A percentile compares a stretch with the other conserved stretches of the same genome.
phyloP scores from a whole-genome alignment of 1,139 yeast genomes.

The Suhomyces chickasaworum region DNA sequence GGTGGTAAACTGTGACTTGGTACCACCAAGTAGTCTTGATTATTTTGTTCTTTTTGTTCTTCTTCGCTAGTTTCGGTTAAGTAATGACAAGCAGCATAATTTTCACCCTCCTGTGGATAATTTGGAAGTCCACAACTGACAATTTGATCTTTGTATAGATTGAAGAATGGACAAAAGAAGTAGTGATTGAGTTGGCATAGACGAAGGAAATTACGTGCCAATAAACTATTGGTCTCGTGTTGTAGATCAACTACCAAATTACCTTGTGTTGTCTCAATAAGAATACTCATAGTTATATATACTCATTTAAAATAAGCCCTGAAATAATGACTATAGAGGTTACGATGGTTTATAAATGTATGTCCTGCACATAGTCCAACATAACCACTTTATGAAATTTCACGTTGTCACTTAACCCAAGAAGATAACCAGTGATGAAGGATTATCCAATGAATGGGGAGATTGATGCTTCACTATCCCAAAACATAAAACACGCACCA shows the following conservation, averaged over 20 bases:
- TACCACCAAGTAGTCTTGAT: conserved; percentile 11
- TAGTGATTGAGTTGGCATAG: conserved; percentile 56
- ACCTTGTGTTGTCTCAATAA: conserved; percentile 59
- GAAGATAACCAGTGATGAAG: too few species aligned
- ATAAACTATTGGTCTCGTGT: conserved; percentile 35
- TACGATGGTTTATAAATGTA: not conserved
- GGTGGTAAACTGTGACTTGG: not conserved
- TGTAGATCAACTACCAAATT: conserved; percentile 55
- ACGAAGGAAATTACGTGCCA: conserved; percentile 53
- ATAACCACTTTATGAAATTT: not conserved
- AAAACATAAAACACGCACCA: conserved; percentile 4
- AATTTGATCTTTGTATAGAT: conserved; percentile 37
- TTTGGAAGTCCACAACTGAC: conserved; percentile 53
- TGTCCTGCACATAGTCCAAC: not conserved
- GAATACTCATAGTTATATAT: conserved; percentile 50
- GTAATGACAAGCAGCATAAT: conserved; percentile 18
- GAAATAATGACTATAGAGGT: conserved; percentile 1
- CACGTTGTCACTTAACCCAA: not conserved
- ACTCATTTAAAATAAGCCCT: not conserved
- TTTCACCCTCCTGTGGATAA: conserved; percentile 38
- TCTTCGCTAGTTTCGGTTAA: conserved; percentile 7
- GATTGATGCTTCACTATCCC: not conserved
- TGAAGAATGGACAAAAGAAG: conserved; percentile 53
- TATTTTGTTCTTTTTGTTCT: not conserved
- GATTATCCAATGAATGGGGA: too few species aligned